These are phyloP conservation scores for Xerocomus spinulosus DNA, from an alignment of 768 basidiomycete species.

Conservation along the genomic window DNA sequence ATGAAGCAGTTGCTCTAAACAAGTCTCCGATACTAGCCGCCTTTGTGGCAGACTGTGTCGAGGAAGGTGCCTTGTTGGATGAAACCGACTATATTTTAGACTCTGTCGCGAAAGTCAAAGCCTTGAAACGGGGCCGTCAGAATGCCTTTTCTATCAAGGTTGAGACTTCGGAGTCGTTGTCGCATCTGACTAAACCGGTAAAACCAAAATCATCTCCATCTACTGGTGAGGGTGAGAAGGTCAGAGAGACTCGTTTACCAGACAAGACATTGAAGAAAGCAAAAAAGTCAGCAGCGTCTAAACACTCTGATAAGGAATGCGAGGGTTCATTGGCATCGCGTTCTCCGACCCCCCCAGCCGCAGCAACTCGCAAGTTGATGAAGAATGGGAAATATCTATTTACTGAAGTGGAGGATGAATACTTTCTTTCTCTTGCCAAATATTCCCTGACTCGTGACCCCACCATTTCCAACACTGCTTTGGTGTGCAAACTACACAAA, in stretches of 20 bases:
- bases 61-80: constrained; percentile 41
- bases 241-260: constrained; percentile 3
- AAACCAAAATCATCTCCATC: constrained; percentile 7
- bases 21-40: constrained; percentile 48
- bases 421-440: constrained; percentile 40
- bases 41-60: constrained; percentile 53
- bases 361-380: constrained; percentile 25
- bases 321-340: constrained; percentile 5
- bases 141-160: constrained; percentile 10
- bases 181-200: not conserved
- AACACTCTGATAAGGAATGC: not conserved
- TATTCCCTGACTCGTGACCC: constrained; percentile 48
- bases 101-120: constrained; percentile 17
- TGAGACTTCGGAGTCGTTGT: constrained; percentile 7
- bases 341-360: constrained; percentile 48
- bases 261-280: constrained; percentile 9
- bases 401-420: constrained; percentile 49
- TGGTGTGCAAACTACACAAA: constrained; percentile 37
- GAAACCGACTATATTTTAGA: constrained; percentile 43
- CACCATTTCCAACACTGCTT: constrained; percentile 33
- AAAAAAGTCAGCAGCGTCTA: not conserved
- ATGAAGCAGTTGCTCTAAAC: constrained; percentile 29
- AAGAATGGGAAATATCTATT: constrained; percentile 39
- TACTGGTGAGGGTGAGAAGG: constrained; percentile 1
- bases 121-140: constrained; percentile 24